phyloP scores from a whole-genome alignment of 768 basidiomycete species.

The Mycena galericulata region DNA sequence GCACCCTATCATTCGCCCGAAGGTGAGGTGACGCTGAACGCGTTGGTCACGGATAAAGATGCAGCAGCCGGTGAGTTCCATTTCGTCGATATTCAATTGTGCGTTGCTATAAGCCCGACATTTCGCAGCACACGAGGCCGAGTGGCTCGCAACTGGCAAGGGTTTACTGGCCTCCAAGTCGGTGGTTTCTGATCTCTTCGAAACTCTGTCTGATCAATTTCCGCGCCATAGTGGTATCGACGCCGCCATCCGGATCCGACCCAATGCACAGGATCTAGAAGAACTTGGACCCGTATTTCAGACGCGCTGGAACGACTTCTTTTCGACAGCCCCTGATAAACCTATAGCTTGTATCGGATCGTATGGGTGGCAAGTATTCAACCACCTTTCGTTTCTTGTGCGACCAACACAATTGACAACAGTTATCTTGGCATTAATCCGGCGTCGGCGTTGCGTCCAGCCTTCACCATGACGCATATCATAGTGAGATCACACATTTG shows the following conservation, averaged over 20 bases:
- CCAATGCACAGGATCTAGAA: slow-evolving; percentile 59
- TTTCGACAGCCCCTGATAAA: slow-evolving; percentile 64
- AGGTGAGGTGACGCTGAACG: not conserved
- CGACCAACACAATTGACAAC: slow-evolving; percentile 43
- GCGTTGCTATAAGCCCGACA: not conserved
- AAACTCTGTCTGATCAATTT: not conserved
- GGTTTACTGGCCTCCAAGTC: slow-evolving; percentile 3
- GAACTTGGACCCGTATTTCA: slow-evolving; percentile 61
- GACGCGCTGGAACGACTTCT: slow-evolving; percentile 62
- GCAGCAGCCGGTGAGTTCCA: not conserved
- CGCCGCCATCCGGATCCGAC: slow-evolving; percentile 67
- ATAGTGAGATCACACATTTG: slow-evolving; percentile 39
- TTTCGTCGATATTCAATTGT: not conserved
- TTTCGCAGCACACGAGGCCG: not conserved
- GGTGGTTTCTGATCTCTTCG: not conserved
- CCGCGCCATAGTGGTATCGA: slow-evolving; percentile 56
- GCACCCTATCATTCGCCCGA: not conserved
- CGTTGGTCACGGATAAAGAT: not conserved
- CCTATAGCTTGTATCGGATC: slow-evolving; percentile 56
- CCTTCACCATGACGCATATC: slow-evolving; percentile 44
- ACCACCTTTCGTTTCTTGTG: not conserved
- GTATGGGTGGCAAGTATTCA: slow-evolving; percentile 41
- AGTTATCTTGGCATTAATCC: slow-evolving; percentile 33
- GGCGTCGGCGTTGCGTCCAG: slow-evolving; percentile 29
- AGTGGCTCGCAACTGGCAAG: slow-evolving; percentile 11